Evolutionary conservation across 2,329 filamentous ascomycete species (phyloP).

Genomic region (Parascedosporium putredinis): DNA sequence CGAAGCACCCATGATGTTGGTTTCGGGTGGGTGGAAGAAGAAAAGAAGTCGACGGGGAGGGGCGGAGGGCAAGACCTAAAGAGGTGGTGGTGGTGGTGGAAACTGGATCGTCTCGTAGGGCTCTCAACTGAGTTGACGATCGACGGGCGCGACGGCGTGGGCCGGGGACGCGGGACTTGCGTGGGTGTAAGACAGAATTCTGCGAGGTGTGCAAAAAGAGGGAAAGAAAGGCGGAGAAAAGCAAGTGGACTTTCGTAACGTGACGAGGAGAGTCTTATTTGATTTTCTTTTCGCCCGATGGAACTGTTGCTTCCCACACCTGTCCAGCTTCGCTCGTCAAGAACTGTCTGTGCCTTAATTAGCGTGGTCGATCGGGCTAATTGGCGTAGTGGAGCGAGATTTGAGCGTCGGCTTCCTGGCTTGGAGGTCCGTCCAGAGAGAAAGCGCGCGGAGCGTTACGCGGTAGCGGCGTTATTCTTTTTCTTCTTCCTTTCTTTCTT

Average conservation of each 20-base stretch:
- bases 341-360: neutral
- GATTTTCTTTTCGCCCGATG: neutral
- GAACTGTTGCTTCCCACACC: neutral
- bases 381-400: neutral
- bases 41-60: too few relatives aligned
- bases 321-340: neutral
- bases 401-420: neutral
- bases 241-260: neutral
- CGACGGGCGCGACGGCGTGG: neutral
- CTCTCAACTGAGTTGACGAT: too few relatives aligned
- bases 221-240: neutral
- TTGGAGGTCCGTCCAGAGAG: neutral
- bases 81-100: too few relatives aligned
- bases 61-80: too few relatives aligned
- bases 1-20: constrained; percentile 35
- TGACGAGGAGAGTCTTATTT: too few relatives aligned
- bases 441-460: neutral
- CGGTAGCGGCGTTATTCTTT: too few relatives aligned
- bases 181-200: neutral
- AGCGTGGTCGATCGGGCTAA: neutral
- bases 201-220: neutral
- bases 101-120: too few relatives aligned
- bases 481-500: too few relatives aligned
- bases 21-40: constrained; percentile 1
- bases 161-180: neutral